Evolutionary conservation across 2,329 filamentous ascomycete genomes (phyloP).

Genomic region (Torrubiellomyces zombiae): DNA sequence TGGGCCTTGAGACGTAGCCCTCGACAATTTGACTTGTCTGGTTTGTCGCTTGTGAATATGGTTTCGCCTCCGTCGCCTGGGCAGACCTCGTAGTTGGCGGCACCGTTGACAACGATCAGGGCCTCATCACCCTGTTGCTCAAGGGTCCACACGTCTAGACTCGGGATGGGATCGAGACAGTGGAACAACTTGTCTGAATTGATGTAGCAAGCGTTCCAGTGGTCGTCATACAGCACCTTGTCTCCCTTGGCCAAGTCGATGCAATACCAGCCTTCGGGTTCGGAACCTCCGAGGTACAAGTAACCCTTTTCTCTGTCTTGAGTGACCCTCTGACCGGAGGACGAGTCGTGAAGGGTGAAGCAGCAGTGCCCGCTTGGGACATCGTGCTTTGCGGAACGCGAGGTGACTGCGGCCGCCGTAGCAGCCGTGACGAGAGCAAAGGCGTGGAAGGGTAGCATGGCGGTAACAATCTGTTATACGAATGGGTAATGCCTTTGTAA

Average conservation of each 20-base stretch:
- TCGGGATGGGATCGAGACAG: slow-evolving; percentile 16
- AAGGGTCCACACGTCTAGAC: slow-evolving; percentile 12
- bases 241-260: slow-evolving; percentile 10
- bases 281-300: slow-evolving; percentile 10
- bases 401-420: slow-evolving; percentile 7
- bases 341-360: slow-evolving; percentile 14
- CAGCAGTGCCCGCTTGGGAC: slow-evolving; percentile 13
- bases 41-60: slow-evolving; percentile 8
- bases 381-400: no score
- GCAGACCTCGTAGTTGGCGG: slow-evolving; percentile 11
- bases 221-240: slow-evolving; percentile 12
- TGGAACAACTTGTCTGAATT: slow-evolving; percentile 10
- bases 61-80: slow-evolving; percentile 9
- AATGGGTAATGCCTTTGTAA: no score
- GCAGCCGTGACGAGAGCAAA: slow-evolving; percentile 8
- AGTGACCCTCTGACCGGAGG: slow-evolving; percentile 9
- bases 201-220: slow-evolving; percentile 17
- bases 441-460: slow-evolving; percentile 4
- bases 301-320: slow-evolving; percentile 11
- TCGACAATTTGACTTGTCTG: slow-evolving; percentile 8
- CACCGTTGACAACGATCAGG: slow-evolving; percentile 11
- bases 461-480: no score
- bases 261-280: slow-evolving; percentile 15
- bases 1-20: slow-evolving; percentile 9
- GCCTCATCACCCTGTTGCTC: slow-evolving; percentile 7